Percentiles rank a stretch among this genome's conserved stretches.
These are phyloP conservation scores for Petunia secreta DNA, from an alignment of 257 asterid genomes.

Conservation along the genomic window DNA sequence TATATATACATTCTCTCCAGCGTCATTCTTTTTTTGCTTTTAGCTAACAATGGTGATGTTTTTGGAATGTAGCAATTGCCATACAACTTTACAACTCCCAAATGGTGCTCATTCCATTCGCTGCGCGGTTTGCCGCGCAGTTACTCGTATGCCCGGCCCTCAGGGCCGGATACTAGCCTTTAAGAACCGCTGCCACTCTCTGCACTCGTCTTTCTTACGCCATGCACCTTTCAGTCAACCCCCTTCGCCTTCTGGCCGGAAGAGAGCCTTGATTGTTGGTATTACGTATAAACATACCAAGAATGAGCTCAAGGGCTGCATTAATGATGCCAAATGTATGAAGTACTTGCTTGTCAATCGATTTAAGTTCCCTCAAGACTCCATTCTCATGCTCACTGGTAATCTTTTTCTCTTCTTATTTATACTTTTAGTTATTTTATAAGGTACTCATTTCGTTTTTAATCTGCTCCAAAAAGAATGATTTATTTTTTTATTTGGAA, in stretches of 20 bases:
- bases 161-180: conserved; percentile 28
- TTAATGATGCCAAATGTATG: conserved; percentile 92
- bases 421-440: too few relatives aligned
- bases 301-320: conserved; percentile 79
- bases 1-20: neutral
- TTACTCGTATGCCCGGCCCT: conserved; percentile 47
- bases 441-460: too few relatives aligned
- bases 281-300: conserved; percentile 58
- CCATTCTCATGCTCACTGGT: conserved; percentile 90
- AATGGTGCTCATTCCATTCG: conserved; percentile 73
- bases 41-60: conserved; percentile 54
- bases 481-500: too few relatives aligned
- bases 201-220: conserved; percentile 34
- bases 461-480: too few relatives aligned
- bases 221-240: conserved; percentile 37
- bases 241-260: conserved; percentile 48
- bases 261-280: conserved; percentile 86
- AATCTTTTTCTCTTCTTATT: conserved; percentile 13
- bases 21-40: neutral
- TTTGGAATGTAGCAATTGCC: conserved; percentile 80
- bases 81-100: conserved; percentile 76
- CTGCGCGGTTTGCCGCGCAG: conserved; percentile 73
- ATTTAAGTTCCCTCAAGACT: conserved; percentile 76
- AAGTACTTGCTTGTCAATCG: conserved; percentile 60
- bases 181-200: conserved; percentile 20